Evolutionary conservation across 2,329 filamentous ascomycete species (phyloP), one percentile per base, ranked within the genome.

Genomic region (Xenoacremonium recifei): DNA sequence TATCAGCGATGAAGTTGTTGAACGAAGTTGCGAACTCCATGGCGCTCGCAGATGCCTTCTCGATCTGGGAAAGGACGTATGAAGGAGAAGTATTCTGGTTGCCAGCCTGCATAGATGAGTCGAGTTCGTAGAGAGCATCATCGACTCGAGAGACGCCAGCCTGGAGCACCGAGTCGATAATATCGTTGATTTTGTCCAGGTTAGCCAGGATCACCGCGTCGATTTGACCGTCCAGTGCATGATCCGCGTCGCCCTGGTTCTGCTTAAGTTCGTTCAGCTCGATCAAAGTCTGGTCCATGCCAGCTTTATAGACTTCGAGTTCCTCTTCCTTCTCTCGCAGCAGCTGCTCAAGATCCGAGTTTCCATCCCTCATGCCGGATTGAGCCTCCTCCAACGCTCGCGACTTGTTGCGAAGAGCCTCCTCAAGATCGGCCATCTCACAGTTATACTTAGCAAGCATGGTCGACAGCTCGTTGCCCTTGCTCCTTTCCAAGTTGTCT

Each of bases 1-100:
- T 93, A 61, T 99, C 93, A 6, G 92, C 93, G 57, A 99, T 95
- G 66, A 95, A 97, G 68, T 95, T 95, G 73, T 96, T 99, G 76
- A 97, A 99, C 0, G 93, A 85, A 0, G 92, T 97, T 2, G 92
- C 93, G 67, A 99, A 99, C 63, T 99, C 93, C 67, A 95, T 97
- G 11, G 93, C 89, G 51, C 84, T 95, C 9, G 90, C 83, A 6
- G 91, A 93, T 1, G 93, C 91, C 72, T 97, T 99, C 64, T 99
- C 93, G 44, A 97, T 91, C 65, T 97, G 92, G 2, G 92, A 97
- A 37, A 99, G 76, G 11, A 99, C 91, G 62, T 95, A 97, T 2
- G 92, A 82, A 12, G 93, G 90, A 30, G 91, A 95, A 1, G 93
- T 93, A 59, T 95, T 99, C 70, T 97, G 93, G 71, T 99, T 99